Evolutionary conservation across 2,329 filamentous ascomycete genomes (phyloP), one percentile per base, ranked within the genome.

Genomic region (Exophiala sp.): DNA sequence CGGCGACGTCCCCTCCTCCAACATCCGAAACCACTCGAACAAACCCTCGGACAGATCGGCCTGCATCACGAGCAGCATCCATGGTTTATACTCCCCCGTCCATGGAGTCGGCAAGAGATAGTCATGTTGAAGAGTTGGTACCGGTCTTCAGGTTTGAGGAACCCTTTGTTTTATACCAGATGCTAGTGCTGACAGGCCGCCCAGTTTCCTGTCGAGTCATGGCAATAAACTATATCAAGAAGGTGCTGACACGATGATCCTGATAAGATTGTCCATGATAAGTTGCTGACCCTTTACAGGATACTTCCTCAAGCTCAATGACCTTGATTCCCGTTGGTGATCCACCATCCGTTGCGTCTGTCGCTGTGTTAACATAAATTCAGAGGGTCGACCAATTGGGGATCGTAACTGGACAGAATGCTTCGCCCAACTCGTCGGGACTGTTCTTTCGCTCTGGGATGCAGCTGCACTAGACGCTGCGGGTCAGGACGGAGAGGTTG

Each of bases 211-310:
- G 62, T 97, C 96, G 74, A 94, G 87, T 72, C 94, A 99, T 71
- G 87, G 85, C 54, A 96, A 96, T 72, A 97, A 97, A 74, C 77
- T 97, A 52, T 99, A 97, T 70, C 91, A 96, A 64, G 94, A 99
- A 74, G 94, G 62, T 63, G 34, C 38, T 51, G 24, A 39, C 36
- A 47, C 33, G 16, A 36, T 6, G 3, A n/a, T 18, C 42, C 35
- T 52, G 24, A 9, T 9, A 39, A 18, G 47, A 46, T 41, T 14
- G 9, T 43, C n/a, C 32, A 33, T 5, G 21, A 42, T 40, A 45
- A 50, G 5, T 5, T 61, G 46, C 58, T 44, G 24, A 14, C 39
- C 6, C 14, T 18, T 10, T 35, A 7, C 21, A 63, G 62, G 94
- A 35, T 99, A 97, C 68, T 97, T 99, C 63, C 75, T 99, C 64